Percentiles rank a stretch among this genome's conserved stretches.
Evolutionary conservation across 2,329 filamentous ascomycete species (phyloP).

Genomic region (Pseudonectria buxi): DNA sequence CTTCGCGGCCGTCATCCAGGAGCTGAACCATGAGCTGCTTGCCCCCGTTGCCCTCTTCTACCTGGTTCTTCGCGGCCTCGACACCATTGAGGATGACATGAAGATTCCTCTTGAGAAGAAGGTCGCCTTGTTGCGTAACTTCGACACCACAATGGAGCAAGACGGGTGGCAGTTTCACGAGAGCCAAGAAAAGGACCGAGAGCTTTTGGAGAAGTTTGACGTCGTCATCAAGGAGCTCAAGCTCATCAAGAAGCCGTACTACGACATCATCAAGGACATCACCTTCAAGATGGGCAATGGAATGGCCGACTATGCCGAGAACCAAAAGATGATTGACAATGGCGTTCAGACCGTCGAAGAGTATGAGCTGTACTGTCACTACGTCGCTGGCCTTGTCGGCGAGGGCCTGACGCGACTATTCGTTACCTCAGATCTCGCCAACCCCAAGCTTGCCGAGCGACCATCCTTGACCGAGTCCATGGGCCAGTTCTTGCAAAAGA

Average conservation of each 20-base stretch:
- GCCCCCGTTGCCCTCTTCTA: constrained; percentile 90
- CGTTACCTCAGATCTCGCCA: constrained; percentile 78
- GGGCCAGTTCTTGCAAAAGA: constrained; percentile 96
- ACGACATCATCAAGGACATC: constrained; percentile 84
- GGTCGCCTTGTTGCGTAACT: constrained; percentile 76
- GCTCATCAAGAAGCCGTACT: constrained; percentile 79
- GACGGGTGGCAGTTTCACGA: constrained; percentile 88
- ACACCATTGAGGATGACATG: constrained; percentile 99
- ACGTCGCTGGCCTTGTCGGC: constrained; percentile 96
- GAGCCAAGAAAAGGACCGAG: constrained; percentile 90
- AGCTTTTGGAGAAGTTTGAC: constrained; percentile 88
- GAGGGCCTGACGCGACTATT: constrained; percentile 89
- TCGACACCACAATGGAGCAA: constrained; percentile 68
- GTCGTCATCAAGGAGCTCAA: constrained; percentile 80
- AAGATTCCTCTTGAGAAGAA: constrained; percentile 76
- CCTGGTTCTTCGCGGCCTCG: constrained; percentile 80
- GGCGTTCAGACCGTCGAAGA: constrained; percentile 79
- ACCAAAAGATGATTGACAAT: constrained; percentile 71
- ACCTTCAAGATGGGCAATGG: constrained; percentile 93
- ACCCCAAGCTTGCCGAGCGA: constrained; percentile 72
- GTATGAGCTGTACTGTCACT: constrained; percentile 96
- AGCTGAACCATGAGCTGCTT: constrained; percentile 89
- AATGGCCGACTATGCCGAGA: constrained; percentile 92
- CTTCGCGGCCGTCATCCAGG: constrained; percentile 88
- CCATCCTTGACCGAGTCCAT: constrained; percentile 85